These are phyloP conservation scores for Hemileia vastatrix DNA, from an alignment of 1,284 basidiomycete species.

Conservation along the genomic window DNA sequence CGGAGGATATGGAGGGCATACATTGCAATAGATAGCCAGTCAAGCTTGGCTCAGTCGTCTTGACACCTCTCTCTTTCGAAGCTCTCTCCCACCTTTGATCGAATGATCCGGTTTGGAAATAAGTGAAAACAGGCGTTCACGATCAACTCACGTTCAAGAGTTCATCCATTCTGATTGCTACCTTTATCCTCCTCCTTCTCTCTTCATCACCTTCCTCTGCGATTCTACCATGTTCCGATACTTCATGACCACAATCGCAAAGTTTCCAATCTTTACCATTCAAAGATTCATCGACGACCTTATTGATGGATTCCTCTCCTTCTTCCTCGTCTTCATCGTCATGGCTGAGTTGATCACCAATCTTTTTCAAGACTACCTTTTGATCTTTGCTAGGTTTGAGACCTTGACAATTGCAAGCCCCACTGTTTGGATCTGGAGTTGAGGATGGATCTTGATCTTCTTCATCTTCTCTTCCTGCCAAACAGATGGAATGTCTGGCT, in stretches of 20 bases:
- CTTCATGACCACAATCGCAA: constrained; percentile 26
- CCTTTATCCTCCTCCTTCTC: constrained; percentile 31
- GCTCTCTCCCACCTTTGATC: too few relatives aligned
- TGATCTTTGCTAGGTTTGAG: neutral
- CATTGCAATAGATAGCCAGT: too few relatives aligned
- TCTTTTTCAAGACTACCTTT: neutral
- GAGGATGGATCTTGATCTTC: neutral
- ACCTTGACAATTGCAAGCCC: neutral
- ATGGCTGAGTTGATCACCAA: neutral
- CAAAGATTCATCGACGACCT: neutral
- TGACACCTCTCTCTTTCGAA: too few relatives aligned
- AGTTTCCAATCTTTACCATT: neutral
- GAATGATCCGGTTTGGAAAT: too few relatives aligned
- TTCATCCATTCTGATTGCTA: constrained; percentile 38
- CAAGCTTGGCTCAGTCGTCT: too few relatives aligned
- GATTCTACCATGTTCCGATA: constrained; percentile 32
- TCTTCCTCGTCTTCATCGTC: neutral
- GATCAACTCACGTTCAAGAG: constrained; percentile 28
- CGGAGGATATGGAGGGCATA: too few relatives aligned
- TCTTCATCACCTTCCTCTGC: constrained; percentile 31
- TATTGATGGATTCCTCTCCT: neutral
- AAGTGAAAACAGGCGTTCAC: too few relatives aligned
- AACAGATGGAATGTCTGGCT: neutral
- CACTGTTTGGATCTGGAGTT: neutral
- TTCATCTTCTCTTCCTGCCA: neutral